A percentile compares a stretch with the other conserved stretches of the same genome.
Conservation (phyloP, 768 basidiomycete genomes). For the Tulasnella sp. region DNA sequence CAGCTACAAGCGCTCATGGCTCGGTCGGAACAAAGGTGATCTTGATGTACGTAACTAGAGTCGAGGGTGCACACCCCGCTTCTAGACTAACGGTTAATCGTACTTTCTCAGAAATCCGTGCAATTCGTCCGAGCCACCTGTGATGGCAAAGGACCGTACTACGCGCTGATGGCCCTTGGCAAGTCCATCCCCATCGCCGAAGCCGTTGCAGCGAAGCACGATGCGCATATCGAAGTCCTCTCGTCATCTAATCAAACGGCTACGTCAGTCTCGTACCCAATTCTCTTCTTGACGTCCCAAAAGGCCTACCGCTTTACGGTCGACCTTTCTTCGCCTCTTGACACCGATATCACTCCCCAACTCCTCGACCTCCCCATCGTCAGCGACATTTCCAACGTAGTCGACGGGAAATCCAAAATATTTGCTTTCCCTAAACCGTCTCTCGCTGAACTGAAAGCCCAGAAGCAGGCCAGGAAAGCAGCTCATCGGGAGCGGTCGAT, state of each 20-base stretch:
- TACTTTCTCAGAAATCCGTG: background rate
- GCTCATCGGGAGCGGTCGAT: background rate
- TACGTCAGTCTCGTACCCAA: background rate
- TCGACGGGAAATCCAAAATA: background rate
- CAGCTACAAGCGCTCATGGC: slow-evolving; percentile 9
- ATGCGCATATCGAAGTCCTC: background rate
- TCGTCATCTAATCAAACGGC: background rate
- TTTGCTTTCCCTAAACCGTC: slow-evolving; percentile 10
- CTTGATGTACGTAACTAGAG: background rate
- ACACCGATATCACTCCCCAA: background rate
- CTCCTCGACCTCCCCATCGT: background rate
- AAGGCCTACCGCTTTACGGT: slow-evolving; percentile 1
- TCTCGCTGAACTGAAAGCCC: background rate
- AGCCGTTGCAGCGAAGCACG: slow-evolving; percentile 5
- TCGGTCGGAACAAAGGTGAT: background rate
- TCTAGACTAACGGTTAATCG: background rate
- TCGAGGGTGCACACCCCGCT: background rate
- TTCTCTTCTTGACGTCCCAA: slow-evolving; percentile 9
- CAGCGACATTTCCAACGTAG: background rate
- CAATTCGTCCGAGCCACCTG: slow-evolving; percentile 5
- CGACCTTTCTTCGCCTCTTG: background rate
- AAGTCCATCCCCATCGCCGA: background rate
- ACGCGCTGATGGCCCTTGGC: slow-evolving; percentile 3
- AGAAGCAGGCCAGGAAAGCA: background rate
- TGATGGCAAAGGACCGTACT: slow-evolving; percentile 7